These are phyloP conservation scores for Citeromyces hawaiiensis DNA, from an alignment of 1,139 yeast genomes.

Conservation along the genomic window DNA sequence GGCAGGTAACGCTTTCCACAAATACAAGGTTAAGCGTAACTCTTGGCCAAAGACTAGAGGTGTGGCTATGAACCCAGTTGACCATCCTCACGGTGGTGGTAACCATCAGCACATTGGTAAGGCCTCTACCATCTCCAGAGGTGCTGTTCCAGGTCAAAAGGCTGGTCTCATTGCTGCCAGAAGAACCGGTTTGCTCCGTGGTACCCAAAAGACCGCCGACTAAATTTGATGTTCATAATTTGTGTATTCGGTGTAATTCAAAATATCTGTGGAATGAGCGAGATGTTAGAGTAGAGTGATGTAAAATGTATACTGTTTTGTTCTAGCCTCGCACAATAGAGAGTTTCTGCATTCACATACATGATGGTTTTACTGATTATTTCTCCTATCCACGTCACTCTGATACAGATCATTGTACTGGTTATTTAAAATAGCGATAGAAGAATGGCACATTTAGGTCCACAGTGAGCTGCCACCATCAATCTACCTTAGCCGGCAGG, in stretches of 20 bases:
- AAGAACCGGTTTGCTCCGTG: conserved; percentile 99
- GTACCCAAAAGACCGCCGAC: conserved; percentile 66
- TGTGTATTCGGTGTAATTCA: conserved; percentile 1
- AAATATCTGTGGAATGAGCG: background rate
- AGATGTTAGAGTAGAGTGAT: too few relatives aligned
- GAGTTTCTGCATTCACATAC: too few relatives aligned
- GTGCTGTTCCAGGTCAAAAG: conserved; percentile 99
- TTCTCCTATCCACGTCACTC: too few relatives aligned
- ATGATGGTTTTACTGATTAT: too few relatives aligned
- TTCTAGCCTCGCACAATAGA: too few relatives aligned
- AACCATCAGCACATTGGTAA: conserved; percentile 99
- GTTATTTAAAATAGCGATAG: too few relatives aligned
- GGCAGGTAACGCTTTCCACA: conserved; percentile 99
- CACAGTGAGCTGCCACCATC: too few relatives aligned
- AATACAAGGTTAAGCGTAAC: conserved; percentile 98
- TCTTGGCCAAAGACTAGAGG: conserved; percentile 99
- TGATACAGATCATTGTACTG: too few relatives aligned
- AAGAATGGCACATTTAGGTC: too few relatives aligned
- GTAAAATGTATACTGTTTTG: too few relatives aligned
- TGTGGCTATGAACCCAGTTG: conserved; percentile 99
- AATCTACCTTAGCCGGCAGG: too few relatives aligned
- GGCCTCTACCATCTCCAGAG: conserved; percentile 99
- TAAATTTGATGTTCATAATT: conserved; percentile 3
- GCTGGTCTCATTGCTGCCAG: conserved; percentile 99
- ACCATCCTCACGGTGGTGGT: conserved; percentile 99